A percentile compares a stretch with the other conserved stretches of the same genome.
These are phyloP conservation scores for Ambrosia hybrid DNA, from an alignment of 140 eudicot species.

Conservation along the genomic window DNA sequence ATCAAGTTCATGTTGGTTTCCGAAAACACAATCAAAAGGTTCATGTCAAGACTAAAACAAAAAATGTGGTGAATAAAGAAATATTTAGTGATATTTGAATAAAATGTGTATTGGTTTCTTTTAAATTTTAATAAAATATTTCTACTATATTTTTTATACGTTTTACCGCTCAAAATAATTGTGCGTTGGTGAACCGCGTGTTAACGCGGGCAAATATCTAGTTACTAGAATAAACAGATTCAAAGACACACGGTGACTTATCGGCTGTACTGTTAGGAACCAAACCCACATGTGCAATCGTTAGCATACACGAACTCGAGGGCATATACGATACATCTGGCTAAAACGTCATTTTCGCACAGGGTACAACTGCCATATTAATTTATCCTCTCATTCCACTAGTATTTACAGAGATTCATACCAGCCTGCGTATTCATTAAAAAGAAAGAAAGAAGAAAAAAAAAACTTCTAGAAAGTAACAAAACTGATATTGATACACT, in stretches of 20 bases:
- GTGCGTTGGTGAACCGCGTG: too few species aligned
- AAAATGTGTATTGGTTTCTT: too few species aligned
- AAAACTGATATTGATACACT: constrained; percentile 30
- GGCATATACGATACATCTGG: neutral
- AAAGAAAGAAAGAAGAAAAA: constrained; percentile 2
- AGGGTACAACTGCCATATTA: neutral
- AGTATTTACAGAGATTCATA: constrained; percentile 24
- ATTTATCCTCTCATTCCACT: constrained; percentile 1
- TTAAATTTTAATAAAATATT: too few species aligned
- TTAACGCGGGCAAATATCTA: too few species aligned
- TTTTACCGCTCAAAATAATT: too few species aligned
- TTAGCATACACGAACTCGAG: neutral
- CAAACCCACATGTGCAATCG: neutral
- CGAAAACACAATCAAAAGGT: too few species aligned
- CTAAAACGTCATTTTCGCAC: neutral
- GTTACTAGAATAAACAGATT: too few species aligned
- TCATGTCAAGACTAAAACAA: too few species aligned
- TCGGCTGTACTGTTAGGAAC: neutral
- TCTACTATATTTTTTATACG: too few species aligned
- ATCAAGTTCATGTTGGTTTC: too few species aligned
- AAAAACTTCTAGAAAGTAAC: constrained; percentile 19
- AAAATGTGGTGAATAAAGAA: too few species aligned
- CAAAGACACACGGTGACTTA: neutral
- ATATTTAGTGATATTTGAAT: too few species aligned
- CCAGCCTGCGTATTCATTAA: neutral